Evolutionary conservation across 2,329 filamentous ascomycete species (phyloP).

Genomic region (Aspergillus proliferans): DNA sequence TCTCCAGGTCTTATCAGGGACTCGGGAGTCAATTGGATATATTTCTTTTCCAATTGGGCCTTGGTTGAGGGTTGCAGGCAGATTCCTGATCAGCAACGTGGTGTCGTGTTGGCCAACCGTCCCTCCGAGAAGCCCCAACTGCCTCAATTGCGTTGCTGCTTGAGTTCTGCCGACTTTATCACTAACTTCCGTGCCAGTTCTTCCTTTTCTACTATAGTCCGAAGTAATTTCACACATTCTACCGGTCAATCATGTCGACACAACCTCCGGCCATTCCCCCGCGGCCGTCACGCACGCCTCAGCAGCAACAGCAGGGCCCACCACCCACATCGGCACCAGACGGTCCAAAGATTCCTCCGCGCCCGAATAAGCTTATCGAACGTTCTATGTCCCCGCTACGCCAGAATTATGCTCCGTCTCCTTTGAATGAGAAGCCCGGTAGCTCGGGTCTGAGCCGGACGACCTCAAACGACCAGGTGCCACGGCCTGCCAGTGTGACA

Average conservation of each 20-base stretch:
- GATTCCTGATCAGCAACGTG: background rate
- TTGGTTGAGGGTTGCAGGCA: background rate
- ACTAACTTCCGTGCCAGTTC: background rate
- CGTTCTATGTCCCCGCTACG: slow-evolving; percentile 71
- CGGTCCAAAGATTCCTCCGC: slow-evolving; percentile 69
- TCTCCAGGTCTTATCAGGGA: background rate
- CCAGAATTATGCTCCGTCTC: slow-evolving; percentile 76
- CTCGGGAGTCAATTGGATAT: background rate
- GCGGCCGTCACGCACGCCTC: slow-evolving; percentile 52
- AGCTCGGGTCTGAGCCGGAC: slow-evolving; percentile 28
- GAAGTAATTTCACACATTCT: background rate
- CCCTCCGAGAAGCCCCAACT: background rate
- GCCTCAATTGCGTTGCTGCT: background rate
- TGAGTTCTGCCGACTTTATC: background rate
- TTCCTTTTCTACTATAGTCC: background rate
- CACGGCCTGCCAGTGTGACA: slow-evolving; percentile 67
- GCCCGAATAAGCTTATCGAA: slow-evolving; percentile 62
- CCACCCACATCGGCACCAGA: slow-evolving; percentile 39
- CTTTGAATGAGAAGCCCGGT: slow-evolving; percentile 64
- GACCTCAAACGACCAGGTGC: slow-evolving; percentile 31
- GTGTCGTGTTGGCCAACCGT: background rate
- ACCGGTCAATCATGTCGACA: slow-evolving; percentile 30
- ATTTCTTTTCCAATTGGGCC: background rate
- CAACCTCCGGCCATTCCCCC: slow-evolving; percentile 55
- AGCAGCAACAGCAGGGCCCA: slow-evolving; percentile 40